Evolutionary conservation across 192 early-diverging fungal genomes (phyloP).

Genomic region (Backusella parvicylindrica): DNA sequence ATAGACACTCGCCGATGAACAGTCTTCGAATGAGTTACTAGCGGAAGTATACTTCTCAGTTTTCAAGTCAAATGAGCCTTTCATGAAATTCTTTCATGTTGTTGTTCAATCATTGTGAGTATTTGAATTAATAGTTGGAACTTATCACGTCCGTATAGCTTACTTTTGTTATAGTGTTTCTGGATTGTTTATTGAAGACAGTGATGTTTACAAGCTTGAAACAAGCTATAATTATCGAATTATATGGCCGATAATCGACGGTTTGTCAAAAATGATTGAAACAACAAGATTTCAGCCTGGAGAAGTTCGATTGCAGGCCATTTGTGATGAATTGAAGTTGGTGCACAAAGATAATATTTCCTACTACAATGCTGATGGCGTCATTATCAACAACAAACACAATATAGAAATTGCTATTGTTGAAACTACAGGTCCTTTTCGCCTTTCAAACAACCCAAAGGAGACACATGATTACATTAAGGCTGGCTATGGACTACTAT

Average conservation of each 20-base stretch:
- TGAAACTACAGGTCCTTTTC: background rate
- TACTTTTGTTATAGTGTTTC: constrained; percentile 1
- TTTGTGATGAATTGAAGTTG: background rate
- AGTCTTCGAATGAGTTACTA: background rate
- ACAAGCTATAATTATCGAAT: background rate
- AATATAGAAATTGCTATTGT: constrained; percentile 4
- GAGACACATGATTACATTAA: constrained; percentile 1
- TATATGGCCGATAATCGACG: background rate
- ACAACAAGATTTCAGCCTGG: constrained; percentile 6
- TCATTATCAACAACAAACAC: constrained; percentile 7
- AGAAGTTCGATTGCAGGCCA: constrained; percentile 5
- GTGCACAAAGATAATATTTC: background rate
- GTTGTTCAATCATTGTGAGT: constrained; percentile 1
- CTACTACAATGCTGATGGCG: background rate
- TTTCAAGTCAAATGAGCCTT: constrained; percentile 8
- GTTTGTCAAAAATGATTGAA: constrained; percentile 3
- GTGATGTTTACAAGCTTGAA: constrained; percentile 4
- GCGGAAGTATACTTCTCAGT: constrained; percentile 3
- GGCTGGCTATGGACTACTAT: background rate
- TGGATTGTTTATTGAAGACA: background rate
- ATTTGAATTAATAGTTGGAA: constrained; percentile 1
- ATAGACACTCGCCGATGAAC: background rate
- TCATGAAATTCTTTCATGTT: constrained; percentile 2
- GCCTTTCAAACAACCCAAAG: background rate
- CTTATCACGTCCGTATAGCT: background rate